Percentiles rank a stretch among this genome's conserved stretches.
These are phyloP conservation scores for Xylaria acuta DNA, from an alignment of 495 filamentous ascomycete species.

Conservation along the genomic window DNA sequence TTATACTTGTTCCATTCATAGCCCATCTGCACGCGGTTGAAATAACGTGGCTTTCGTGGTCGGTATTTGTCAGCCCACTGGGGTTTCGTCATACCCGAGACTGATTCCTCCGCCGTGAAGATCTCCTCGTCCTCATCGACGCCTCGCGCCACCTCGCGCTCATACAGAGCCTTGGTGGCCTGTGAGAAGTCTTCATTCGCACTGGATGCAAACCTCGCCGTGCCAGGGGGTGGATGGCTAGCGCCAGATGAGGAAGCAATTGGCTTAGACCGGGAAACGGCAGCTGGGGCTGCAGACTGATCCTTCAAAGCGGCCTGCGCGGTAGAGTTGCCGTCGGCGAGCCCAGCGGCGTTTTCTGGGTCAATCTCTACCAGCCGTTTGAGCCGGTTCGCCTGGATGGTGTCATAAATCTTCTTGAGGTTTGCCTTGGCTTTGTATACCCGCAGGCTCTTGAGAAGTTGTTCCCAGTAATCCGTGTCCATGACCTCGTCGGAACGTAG, in stretches of 20 bases:
- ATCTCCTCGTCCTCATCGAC: conserved; percentile 95
- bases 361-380: conserved; percentile 71
- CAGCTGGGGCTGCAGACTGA: conserved; percentile 35
- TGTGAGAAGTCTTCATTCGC: conserved; percentile 88
- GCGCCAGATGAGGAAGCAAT: conserved; percentile 28
- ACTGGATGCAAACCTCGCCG: conserved; percentile 74
- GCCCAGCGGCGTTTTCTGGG: conserved; percentile 68
- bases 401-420: conserved; percentile 78
- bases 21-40: conserved; percentile 98
- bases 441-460: conserved; percentile 80
- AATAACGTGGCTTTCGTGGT: conserved; percentile 93
- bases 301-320: conserved; percentile 28
- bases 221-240: conserved; percentile 60
- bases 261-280: conserved; percentile 29
- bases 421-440: conserved; percentile 93
- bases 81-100: conserved; percentile 67
- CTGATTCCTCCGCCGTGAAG: conserved; percentile 87
- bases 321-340: conserved; percentile 44
- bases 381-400: conserved; percentile 76
- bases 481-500: conserved; percentile 87
- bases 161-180: conserved; percentile 88
- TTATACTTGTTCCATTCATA: conserved; percentile 99
- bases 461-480: conserved; percentile 97
- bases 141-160: conserved; percentile 90
- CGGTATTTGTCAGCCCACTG: conserved; percentile 91